Evolutionary conservation across 2,329 filamentous ascomycete genomes (phyloP).

Genomic region (Pestalotiopsis fici): DNA sequence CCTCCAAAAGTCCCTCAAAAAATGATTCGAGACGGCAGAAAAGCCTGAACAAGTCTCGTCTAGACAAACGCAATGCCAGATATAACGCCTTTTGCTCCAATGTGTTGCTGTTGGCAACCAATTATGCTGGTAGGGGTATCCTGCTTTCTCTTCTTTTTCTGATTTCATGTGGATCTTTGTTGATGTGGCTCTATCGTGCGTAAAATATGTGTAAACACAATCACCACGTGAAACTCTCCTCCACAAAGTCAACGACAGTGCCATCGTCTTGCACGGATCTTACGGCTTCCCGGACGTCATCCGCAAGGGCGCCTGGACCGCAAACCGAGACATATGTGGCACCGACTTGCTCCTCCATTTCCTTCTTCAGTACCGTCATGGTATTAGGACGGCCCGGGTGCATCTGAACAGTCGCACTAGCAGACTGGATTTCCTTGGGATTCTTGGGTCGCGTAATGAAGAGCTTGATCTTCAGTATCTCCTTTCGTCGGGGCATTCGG

Average conservation of each 20-base stretch:
- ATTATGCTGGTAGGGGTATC: constrained; percentile 1
- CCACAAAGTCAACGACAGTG: constrained; percentile 71
- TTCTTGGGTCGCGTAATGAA: constrained; percentile 89
- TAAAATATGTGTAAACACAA: not conserved
- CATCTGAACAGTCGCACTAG: constrained; percentile 83
- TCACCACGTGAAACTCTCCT: constrained; percentile 75
- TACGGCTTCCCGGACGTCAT: constrained; percentile 73
- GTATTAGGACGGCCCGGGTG: constrained; percentile 87
- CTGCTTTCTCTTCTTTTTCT: not conserved
- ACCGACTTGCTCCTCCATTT: constrained; percentile 79
- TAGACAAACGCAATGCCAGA: not conserved
- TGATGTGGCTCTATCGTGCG: not conserved
- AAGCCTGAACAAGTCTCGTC: not conserved
- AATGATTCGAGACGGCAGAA: not conserved
- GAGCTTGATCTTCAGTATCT: constrained; percentile 82
- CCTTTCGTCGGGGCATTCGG: constrained; percentile 75
- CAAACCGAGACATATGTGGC: constrained; percentile 87
- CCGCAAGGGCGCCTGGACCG: constrained; percentile 72
- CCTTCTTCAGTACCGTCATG: constrained; percentile 74
- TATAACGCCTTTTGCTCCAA: constrained; percentile 1
- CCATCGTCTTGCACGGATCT: constrained; percentile 60
- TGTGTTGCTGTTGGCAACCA: not conserved
- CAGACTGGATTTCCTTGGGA: constrained; percentile 77
- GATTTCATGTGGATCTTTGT: not conserved
- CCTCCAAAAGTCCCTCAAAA: not conserved